A percentile compares a stretch with the other conserved stretches of the same genome.
phyloP scores from a whole-genome alignment of 352 stramenopile genomes.

The Aphanomyces astaci region DNA sequence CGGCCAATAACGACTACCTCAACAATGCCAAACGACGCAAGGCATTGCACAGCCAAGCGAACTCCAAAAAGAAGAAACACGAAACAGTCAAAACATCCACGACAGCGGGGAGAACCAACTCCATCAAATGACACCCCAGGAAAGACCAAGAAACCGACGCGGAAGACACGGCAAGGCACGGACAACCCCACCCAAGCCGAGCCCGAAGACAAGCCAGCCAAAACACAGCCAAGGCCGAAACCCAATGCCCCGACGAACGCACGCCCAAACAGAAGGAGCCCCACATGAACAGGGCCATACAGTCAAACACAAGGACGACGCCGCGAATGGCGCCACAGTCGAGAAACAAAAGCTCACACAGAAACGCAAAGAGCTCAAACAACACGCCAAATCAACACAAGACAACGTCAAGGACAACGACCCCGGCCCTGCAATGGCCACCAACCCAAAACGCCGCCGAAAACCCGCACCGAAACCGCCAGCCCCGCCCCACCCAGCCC shows the following conservation, averaged over 20 bases:
- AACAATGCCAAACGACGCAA: too few species aligned
- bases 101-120: neutral
- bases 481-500: conserved; percentile 26
- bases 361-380: conserved; percentile 81
- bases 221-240: too few species aligned
- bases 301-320: conserved; percentile 78
- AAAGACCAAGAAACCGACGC: conserved; percentile 62
- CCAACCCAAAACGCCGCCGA: conserved; percentile 62
- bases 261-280: too few species aligned
- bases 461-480: conserved; percentile 13
- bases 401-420: conserved; percentile 85
- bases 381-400: conserved; percentile 67
- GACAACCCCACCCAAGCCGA: conserved; percentile 69
- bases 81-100: too few species aligned
- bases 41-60: too few species aligned
- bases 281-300: conserved; percentile 42
- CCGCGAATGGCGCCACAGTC: conserved; percentile 55
- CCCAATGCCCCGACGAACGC: too few species aligned
- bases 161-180: conserved; percentile 83
- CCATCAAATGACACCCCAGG: neutral
- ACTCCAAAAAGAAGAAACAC: too few species aligned
- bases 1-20: too few species aligned
- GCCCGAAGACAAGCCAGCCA: conserved; percentile 55
- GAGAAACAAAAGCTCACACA: conserved; percentile 82
- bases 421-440: conserved; percentile 84